Percentiles rank a stretch among this genome's conserved stretches.
phyloP scores from a whole-genome alignment of 2,329 filamentous ascomycete genomes.

The Bipolaris cookei region DNA sequence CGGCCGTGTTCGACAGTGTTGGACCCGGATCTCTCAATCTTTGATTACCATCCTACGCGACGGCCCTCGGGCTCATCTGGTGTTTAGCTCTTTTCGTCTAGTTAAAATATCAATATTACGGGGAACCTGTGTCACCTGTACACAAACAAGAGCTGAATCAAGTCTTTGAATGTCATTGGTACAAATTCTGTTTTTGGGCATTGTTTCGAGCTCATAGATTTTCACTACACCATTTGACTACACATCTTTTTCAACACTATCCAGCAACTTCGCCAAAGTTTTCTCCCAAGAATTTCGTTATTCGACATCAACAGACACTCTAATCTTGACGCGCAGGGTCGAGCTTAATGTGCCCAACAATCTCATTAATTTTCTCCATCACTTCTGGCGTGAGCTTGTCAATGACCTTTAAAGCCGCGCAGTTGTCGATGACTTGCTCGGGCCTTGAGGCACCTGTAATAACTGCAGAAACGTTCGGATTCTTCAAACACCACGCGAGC shows the following conservation, averaged over 20 bases:
- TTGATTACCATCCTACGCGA: no score
- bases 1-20: no score
- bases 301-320: not conserved
- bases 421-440: constrained; percentile 45
- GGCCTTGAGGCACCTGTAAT: constrained; percentile 41
- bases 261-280: no score
- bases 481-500: constrained; percentile 48
- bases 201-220: not conserved
- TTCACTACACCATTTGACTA: not conserved
- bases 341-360: constrained; percentile 34
- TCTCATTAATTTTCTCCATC: constrained; percentile 51
- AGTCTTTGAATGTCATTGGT: not conserved
- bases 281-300: not conserved
- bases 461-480: constrained; percentile 41
- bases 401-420: constrained; percentile 53
- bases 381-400: constrained; percentile 55
- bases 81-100: not conserved
- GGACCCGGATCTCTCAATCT: no score
- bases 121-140: not conserved
- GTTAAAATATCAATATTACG: not conserved
- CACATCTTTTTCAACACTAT: not conserved
- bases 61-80: no score
- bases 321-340: constrained; percentile 34
- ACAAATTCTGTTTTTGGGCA: not conserved
- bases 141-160: not conserved